Conservation (phyloP, 2,329 filamentous ascomycete genomes). For the Diaporthe eres region DNA sequence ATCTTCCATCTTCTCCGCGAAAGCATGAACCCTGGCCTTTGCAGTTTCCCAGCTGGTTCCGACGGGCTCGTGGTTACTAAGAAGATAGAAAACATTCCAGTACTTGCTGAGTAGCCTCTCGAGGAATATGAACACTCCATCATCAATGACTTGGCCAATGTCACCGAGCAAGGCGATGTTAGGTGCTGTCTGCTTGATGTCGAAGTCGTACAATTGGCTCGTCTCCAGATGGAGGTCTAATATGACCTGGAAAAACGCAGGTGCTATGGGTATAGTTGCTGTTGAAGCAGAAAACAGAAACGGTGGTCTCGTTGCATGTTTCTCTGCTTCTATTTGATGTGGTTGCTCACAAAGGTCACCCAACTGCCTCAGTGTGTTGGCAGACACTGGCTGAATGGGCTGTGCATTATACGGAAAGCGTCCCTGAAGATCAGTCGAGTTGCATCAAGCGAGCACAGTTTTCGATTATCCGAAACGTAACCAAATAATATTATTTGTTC, state of each 20-base stretch:
- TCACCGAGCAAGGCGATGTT: conserved; percentile 70
- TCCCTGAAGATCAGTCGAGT: not conserved
- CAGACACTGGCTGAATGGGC: not conserved
- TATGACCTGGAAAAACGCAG: conserved; percentile 58
- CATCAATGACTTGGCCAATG: conserved; percentile 58
- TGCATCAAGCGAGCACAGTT: not conserved
- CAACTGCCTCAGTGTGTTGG: not conserved
- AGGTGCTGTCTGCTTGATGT: conserved; percentile 61
- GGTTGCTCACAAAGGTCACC: too few relatives aligned
- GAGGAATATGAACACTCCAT: conserved; percentile 57
- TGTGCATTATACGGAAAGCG: not conserved
- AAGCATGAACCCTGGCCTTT: conserved; percentile 48
- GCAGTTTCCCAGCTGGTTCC: conserved; percentile 54
- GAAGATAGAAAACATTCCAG: conserved; percentile 63
- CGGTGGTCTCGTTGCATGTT: not conserved
- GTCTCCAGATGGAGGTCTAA: conserved; percentile 71
- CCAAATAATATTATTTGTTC: not conserved
- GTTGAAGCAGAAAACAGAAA: not conserved
- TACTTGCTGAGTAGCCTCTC: conserved; percentile 63
- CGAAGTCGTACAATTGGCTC: conserved; percentile 61
- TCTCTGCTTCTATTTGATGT: not conserved
- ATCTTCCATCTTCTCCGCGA: conserved; percentile 48
- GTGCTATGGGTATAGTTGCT: not conserved
- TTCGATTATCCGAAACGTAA: not conserved
- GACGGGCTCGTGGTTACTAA: conserved; percentile 72